Evolutionary conservation across 2,329 filamentous ascomycete genomes (phyloP).

Genomic region (Graphilbum ipis-grandicollis): DNA sequence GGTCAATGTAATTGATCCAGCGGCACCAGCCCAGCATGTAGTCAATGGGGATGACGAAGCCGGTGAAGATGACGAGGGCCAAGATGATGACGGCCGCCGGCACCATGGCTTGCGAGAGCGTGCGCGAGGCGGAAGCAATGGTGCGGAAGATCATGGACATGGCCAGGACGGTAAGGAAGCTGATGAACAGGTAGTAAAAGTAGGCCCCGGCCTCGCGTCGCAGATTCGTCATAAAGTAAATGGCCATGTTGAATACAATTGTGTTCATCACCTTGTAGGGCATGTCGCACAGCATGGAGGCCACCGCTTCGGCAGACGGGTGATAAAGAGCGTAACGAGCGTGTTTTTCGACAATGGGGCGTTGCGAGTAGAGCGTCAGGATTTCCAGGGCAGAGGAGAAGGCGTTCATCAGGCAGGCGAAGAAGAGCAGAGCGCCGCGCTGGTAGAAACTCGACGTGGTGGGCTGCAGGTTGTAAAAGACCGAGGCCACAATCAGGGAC

Average conservation of each 20-base stretch:
- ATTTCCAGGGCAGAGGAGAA: slow-evolving; percentile 73
- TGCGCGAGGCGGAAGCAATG: slow-evolving; percentile 60
- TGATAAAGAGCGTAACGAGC: slow-evolving; percentile 75
- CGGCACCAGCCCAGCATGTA: slow-evolving; percentile 69
- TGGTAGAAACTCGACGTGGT: slow-evolving; percentile 58
- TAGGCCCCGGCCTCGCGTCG: slow-evolving; percentile 57
- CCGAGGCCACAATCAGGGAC: slow-evolving; percentile 59
- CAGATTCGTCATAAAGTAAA: slow-evolving; percentile 82
- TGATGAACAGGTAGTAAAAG: slow-evolving; percentile 72
- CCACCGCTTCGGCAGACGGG: slow-evolving; percentile 72
- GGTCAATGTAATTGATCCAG: slow-evolving; percentile 72
- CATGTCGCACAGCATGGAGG: slow-evolving; percentile 73
- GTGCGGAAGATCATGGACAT: slow-evolving; percentile 82
- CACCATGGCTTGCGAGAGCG: slow-evolving; percentile 46
- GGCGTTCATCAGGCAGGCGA: slow-evolving; percentile 73
- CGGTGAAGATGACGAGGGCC: slow-evolving; percentile 51
- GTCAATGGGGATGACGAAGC: slow-evolving; percentile 43
- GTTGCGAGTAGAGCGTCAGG: slow-evolving; percentile 70
- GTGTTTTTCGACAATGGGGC: slow-evolving; percentile 86
- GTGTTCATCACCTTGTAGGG: slow-evolving; percentile 66
- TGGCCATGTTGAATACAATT: slow-evolving; percentile 57
- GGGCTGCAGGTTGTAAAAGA: slow-evolving; percentile 60
- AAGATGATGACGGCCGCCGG: slow-evolving; percentile 45
- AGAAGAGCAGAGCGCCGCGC: slow-evolving; percentile 71
- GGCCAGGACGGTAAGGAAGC: slow-evolving; percentile 52